Evolutionary conservation across 257 asterid species (phyloP), one percentile per base, ranked within the genome.

Genomic region (Scutellaria galericulata): DNA sequence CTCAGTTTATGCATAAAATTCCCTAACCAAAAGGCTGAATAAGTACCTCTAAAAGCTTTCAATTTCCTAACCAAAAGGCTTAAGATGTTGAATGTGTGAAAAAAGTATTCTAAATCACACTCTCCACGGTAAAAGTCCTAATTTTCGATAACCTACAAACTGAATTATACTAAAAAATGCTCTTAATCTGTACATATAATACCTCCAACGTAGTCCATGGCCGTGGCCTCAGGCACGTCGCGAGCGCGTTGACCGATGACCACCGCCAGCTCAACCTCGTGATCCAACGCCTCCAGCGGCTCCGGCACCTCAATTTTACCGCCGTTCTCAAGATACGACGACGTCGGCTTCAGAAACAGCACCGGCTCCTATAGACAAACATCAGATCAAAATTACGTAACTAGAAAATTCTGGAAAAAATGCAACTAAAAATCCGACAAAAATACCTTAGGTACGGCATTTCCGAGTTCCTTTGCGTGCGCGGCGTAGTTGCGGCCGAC

Each of bases 401-500:
- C 51, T 8, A n/a, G 22, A 70, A 20, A 7, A 45, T 51, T 53
- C 3, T 31, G 20, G 18, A 71, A 9, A 8, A 39, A 69, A 27
- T 39, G 52, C 15, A 52, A 40, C 27, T 3, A 6, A 52, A 78
- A 31, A 31, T 13, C 52, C 12, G 7, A 39, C 6, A 46, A 10
- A 22, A 1, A 41, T 56, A 89, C 97, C 79, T 88, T 94, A 41
- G 98, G 97, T 40, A 91, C 88, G 68, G 97, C 91, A 84, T 93
- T 91, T 48, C 97, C 96, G 72, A 94, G 95, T 70, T 94, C 98
- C 40, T 88, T 94, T 35, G 97, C 97, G 85, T 94, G 96, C 57
- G 96, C 97, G 46, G 94, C 98, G 86, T 94, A 94, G 83, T 94
- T 94, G 40, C 98, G 96, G 63, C 98, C 97, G 71, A 94, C 98